Base-by-base conservation (phyloP, 2,329 filamentous ascomycete genomes). In the Penicillium digitatum region DNA sequence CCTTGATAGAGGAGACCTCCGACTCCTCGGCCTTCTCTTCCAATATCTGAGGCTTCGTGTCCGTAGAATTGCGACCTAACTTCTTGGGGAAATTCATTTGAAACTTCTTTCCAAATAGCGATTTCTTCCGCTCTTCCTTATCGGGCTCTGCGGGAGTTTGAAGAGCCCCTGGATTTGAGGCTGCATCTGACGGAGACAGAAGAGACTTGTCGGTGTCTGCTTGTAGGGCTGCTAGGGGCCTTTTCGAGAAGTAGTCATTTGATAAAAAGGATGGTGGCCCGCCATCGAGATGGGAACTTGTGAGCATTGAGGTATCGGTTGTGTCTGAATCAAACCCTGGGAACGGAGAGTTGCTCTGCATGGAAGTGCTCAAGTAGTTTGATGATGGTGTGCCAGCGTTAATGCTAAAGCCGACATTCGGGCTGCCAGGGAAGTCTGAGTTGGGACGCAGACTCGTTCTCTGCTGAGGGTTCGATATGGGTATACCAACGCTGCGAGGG, bases 61-160 rank as follows among this genome's bases (percentile, higher is more conserved):
- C 82, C 6, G 82, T 82, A 26, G 82, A 83, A 0, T 83, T 82
- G 16, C 90, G 83, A 12, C 85, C 85, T 14, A 93, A 79, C 73
- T 95, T 96, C 78, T 95, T 96, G 66, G 87, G 87, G 62, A 73
- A 82, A 57, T 80, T 82, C 83, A 89, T 87, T 45, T 88, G 85
- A 72, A 95, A 92, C 65, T 90, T 90, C 76, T 92, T 94, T 40
- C 88, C 85, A 69, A 95, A 95, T 6, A 90, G 78, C 2, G 82
- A 86, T 2, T 74, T 75, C 57, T 82, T 82, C 60, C 89, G 86
- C 62, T 84, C 82, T 66, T 85, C 76, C 71, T 87, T 80, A 55
- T 84, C 76, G 52, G 79, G 75, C 45, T 81, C 84, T n/a, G 73
- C 76, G 1, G 82, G 81, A 10, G 81, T 79, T 59, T 77, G 74